Evolutionary conservation across 768 basidiomycete species (phyloP).

Genomic region (Agaricus blazei): DNA sequence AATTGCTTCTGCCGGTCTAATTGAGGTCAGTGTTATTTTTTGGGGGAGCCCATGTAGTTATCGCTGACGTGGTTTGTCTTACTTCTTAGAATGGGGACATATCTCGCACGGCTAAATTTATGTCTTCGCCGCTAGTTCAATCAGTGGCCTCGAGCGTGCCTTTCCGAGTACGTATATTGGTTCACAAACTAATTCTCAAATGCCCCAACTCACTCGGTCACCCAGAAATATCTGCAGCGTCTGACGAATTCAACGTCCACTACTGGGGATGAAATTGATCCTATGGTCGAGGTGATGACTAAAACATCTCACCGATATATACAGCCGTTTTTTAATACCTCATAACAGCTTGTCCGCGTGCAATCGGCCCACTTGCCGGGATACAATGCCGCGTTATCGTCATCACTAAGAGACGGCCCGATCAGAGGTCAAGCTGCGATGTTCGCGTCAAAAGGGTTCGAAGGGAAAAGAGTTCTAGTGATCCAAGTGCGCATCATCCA

Average conservation of each 20-base stretch:
- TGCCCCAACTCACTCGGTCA: background rate
- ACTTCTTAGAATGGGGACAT: slow-evolving; percentile 50
- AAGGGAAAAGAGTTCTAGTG: slow-evolving; percentile 48
- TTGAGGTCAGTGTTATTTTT: slow-evolving; percentile 43
- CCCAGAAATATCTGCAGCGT: slow-evolving; percentile 47
- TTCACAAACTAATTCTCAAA: background rate
- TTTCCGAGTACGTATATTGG: slow-evolving; percentile 42
- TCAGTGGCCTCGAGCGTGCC: slow-evolving; percentile 56
- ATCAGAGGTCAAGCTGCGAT: slow-evolving; percentile 54
- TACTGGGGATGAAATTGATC: slow-evolving; percentile 19
- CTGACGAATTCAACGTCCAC: slow-evolving; percentile 32
- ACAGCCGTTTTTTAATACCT: background rate
- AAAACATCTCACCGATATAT: background rate
- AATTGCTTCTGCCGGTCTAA: slow-evolving; percentile 64
- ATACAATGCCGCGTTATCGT: slow-evolving; percentile 73
- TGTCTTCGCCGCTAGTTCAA: slow-evolving; percentile 75
- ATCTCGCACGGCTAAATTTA: slow-evolving; percentile 70
- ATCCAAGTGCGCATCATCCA: slow-evolving; percentile 46
- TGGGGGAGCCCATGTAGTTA: background rate
- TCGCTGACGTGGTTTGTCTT: background rate
- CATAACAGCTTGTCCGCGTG: slow-evolving; percentile 60
- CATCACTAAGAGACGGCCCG: slow-evolving; percentile 68
- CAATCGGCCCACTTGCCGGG: slow-evolving; percentile 74
- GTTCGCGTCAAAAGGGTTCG: slow-evolving; percentile 47
- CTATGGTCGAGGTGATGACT: slow-evolving; percentile 35